A percentile compares a stretch with the other conserved stretches of the same genome.
Evolutionary conservation across 2,329 filamentous ascomycete genomes (phyloP).

Genomic region (Trichophyton equinum): DNA sequence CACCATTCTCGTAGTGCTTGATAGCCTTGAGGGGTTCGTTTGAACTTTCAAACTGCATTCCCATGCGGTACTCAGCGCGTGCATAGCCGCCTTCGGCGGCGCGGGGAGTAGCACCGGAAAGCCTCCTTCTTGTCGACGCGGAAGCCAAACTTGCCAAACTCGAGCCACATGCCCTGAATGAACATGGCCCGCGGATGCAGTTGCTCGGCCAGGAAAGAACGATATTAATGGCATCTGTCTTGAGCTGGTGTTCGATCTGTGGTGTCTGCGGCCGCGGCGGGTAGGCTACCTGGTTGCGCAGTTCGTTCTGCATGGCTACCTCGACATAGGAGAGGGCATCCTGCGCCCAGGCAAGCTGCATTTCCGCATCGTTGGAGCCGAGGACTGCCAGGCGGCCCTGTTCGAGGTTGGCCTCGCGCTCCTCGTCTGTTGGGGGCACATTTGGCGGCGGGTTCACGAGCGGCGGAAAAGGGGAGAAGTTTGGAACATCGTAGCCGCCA

Average conservation of each 20-base stretch:
- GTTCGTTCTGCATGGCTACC: conserved; percentile 62
- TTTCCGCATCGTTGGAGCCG: conserved; percentile 85
- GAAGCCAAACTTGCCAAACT: conserved; percentile 92
- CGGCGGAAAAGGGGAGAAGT: conserved; percentile 85
- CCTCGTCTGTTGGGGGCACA: conserved; percentile 84
- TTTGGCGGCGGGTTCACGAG: conserved; percentile 67
- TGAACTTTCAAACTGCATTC: conserved; percentile 94
- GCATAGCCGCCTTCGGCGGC: conserved; percentile 79
- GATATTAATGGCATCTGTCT: conserved; percentile 80
- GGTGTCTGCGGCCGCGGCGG: conserved; percentile 63
- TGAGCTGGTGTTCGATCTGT: conserved; percentile 75
- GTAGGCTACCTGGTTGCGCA: conserved; percentile 49
- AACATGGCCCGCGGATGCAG: conserved; percentile 89
- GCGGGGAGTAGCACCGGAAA: conserved; percentile 66
- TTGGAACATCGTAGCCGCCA: conserved; percentile 44
- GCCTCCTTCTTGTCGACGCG: conserved; percentile 90
- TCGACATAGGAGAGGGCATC: conserved; percentile 85
- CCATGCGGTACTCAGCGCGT: conserved; percentile 88
- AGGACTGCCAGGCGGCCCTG: conserved; percentile 71
- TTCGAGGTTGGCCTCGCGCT: conserved; percentile 82
- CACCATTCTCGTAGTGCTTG: conserved; percentile 75
- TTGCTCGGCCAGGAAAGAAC: conserved; percentile 83
- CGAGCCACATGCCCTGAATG: conserved; percentile 89
- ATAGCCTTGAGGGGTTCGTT: conserved; percentile 87
- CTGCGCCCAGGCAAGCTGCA: conserved; percentile 94